Base-by-base conservation (phyloP, 805 yeast genomes). In the Starmerella bombi region DNA sequence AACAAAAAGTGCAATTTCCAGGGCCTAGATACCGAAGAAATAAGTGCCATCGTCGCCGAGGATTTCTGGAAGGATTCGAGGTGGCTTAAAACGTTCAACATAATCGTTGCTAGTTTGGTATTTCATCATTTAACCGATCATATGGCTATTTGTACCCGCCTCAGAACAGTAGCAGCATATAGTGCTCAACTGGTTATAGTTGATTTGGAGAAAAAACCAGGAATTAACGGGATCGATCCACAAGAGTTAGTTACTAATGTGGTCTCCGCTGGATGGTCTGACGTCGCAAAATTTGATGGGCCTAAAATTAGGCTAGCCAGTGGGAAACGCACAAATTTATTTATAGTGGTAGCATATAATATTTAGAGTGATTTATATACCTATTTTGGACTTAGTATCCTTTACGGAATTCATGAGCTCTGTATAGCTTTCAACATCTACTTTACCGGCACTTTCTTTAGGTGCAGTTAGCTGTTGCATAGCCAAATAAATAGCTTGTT, bases 391-490 rank as follows among this genome's bases (percentile, higher is more conserved):
- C 34, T 32, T 8, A 19, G 25, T 19, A 16, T 32, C 31, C 29
- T 23, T 15, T 15, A 38, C 34, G 14, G 38, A 37, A 3, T 10
- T 29, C 23, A 30, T 31, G 12, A 44, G 39, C 19, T 42, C 38
- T 9, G 35, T 8, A 17, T 32, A 34, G 17, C 31, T 40, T 25
- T 45, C 46, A 12, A 37, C 35, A 7, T 76, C 83, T 54, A 77
- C 82, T 39, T 76, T 70, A n/a, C 76, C 73, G 6, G 83, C 78
- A 39, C 69, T 74, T 20, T 71, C 75, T 45, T 72, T 67, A 39
- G 74, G 59, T 45, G 25, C 18, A 8, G 8, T 21, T 5, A 32
- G 6, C n/a, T 21, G 18, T 8, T 5, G 7, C 25, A 21, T 55
- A 41, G 54, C 59, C 42, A n/a, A 25, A 6, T 8, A 7, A 21